Evolutionary conservation across 2,329 filamentous ascomycete species (phyloP).

Genomic region (Fusarium sp.): DNA sequence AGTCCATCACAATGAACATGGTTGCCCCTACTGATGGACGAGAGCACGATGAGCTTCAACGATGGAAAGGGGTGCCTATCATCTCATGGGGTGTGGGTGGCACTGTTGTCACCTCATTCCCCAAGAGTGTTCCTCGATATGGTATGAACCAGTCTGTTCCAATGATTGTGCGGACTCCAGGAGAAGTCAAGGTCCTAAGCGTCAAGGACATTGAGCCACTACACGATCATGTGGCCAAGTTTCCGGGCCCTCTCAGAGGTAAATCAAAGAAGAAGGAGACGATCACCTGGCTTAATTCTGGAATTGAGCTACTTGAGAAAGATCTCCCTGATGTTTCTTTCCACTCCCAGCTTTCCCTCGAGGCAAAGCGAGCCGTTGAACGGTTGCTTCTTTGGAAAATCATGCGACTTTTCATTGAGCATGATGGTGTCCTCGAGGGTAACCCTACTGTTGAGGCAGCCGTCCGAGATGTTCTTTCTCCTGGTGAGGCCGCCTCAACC

Average conservation of each 20-base stretch:
- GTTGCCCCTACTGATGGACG: constrained; percentile 74
- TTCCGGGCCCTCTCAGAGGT: constrained; percentile 88
- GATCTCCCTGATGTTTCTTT: constrained; percentile 64
- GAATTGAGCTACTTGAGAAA: constrained; percentile 80
- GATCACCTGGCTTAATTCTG: constrained; percentile 80
- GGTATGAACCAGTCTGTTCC: constrained; percentile 78
- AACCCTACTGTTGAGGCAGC: constrained; percentile 78
- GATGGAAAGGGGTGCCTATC: constrained; percentile 91
- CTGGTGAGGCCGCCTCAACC: constrained; percentile 56
- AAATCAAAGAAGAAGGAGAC: constrained; percentile 98
- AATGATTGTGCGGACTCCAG: constrained; percentile 84
- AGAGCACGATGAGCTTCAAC: constrained; percentile 81
- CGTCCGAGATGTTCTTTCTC: constrained; percentile 80
- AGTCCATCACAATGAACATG: constrained; percentile 69
- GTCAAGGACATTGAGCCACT: constrained; percentile 80
- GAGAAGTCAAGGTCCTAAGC: constrained; percentile 83
- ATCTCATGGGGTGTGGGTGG: constrained; percentile 92
- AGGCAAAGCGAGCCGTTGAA: constrained; percentile 81
- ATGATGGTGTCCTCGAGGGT: constrained; percentile 86
- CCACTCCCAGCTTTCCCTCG: constrained; percentile 65
- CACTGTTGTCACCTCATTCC: constrained; percentile 84
- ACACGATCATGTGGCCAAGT: constrained; percentile 79
- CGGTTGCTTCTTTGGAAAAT: constrained; percentile 90
- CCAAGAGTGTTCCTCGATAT: constrained; percentile 89
- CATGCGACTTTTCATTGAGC: constrained; percentile 82